phyloP scores from a whole-genome alignment of 2,329 filamentous ascomycete species.

The Epichloe gansuensis region DNA sequence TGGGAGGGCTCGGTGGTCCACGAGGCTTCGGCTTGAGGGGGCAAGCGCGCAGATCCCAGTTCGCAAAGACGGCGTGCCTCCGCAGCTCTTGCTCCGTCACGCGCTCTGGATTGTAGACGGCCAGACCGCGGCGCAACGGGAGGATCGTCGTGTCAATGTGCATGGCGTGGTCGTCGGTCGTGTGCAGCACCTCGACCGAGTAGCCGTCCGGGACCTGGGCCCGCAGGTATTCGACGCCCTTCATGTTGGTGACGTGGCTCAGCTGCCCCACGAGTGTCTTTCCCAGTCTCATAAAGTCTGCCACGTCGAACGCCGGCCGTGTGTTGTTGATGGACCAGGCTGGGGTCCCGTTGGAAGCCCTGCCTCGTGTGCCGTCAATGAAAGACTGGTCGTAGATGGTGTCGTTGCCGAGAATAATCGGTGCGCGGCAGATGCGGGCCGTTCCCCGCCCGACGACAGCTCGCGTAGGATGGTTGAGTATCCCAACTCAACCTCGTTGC shows the following conservation, averaged over 20 bases:
- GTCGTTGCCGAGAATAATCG: conserved; percentile 8
- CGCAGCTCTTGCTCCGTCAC: conserved; percentile 14
- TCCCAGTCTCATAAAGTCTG: conserved; percentile 23
- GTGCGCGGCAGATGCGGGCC: conserved; percentile 7
- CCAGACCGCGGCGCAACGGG: conserved; percentile 15
- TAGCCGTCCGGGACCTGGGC: conserved; percentile 15
- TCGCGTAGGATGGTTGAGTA: conserved; percentile 6
- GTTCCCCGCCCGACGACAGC: conserved; percentile 1
- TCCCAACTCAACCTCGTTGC: conserved; percentile 12
- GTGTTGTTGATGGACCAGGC: conserved; percentile 21
- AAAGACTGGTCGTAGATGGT: conserved; percentile 11
- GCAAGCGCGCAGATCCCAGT: conserved; percentile 17
- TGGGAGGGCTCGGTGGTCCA: conserved; percentile 8
- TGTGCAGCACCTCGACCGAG: conserved; percentile 16
- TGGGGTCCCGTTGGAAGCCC: neutral
- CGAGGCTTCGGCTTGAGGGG: conserved; percentile 11
- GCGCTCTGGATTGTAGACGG: conserved; percentile 16
- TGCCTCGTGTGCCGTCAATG: neutral
- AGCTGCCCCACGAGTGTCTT: conserved; percentile 18
- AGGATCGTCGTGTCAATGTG: conserved; percentile 21
- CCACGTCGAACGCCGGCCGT: conserved; percentile 21
- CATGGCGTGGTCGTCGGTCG: conserved; percentile 17
- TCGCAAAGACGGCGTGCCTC: conserved; percentile 12
- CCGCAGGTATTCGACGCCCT: conserved; percentile 19
- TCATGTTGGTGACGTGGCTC: conserved; percentile 21